Conservation (phyloP, 108 stramenopile genomes). For the Skeletonema potamos region DNA sequence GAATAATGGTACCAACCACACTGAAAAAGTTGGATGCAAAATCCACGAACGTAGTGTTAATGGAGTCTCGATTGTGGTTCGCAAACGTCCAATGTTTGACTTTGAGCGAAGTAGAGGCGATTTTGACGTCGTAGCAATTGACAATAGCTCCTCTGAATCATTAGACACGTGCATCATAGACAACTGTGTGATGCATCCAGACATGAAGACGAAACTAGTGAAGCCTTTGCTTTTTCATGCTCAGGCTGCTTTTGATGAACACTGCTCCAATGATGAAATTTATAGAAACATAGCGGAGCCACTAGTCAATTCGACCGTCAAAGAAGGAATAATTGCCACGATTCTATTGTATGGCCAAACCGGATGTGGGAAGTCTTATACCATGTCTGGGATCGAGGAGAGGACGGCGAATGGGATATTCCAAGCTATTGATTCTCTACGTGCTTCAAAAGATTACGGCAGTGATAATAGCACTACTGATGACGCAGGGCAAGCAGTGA, state of each 20-base stretch:
- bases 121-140: conserved; percentile 54
- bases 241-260: conserved; percentile 60
- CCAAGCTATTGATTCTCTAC: conserved; percentile 6
- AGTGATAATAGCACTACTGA: background rate
- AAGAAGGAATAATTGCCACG: conserved; percentile 41
- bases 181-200: conserved; percentile 64
- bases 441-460: background rate
- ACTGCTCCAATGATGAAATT: conserved; percentile 52
- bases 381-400: conserved; percentile 52
- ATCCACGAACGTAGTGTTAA: conserved; percentile 42
- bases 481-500: conserved; percentile 5
- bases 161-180: conserved; percentile 41
- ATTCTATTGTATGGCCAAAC: conserved; percentile 74
- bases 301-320: conserved; percentile 42
- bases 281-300: conserved; percentile 49
- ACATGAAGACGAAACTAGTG: conserved; percentile 59
- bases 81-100: conserved; percentile 67
- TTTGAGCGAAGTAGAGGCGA: conserved; percentile 55
- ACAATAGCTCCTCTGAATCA: conserved; percentile 17
- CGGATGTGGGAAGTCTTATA: conserved; percentile 56
- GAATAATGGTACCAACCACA: conserved; percentile 37
- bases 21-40: conserved; percentile 30
- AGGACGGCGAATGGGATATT: conserved; percentile 43
- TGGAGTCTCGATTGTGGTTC: conserved; percentile 52
- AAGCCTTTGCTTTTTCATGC: conserved; percentile 40